Evolutionary conservation across 176 grass and related monocot species (phyloP).

Genomic region (Musa beccarii): DNA sequence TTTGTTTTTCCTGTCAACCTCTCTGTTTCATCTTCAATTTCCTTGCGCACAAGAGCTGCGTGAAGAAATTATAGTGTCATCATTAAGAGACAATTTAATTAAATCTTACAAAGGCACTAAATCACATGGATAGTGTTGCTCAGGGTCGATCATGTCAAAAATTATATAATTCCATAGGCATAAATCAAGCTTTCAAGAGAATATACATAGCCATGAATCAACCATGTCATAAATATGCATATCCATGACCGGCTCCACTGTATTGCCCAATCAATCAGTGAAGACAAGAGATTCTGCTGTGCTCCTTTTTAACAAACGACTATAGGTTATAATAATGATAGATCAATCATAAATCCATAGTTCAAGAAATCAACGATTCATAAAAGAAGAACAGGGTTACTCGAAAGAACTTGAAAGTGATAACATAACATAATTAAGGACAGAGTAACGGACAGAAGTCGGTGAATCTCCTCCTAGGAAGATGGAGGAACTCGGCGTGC

Average conservation of each 20-base stretch:
- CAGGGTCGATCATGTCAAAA: not conserved
- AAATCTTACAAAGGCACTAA: slow-evolving; percentile 5
- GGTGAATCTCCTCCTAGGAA: slow-evolving; percentile 47
- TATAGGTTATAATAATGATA: not conserved
- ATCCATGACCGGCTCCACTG: not conserved
- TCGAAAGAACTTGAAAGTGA: not conserved
- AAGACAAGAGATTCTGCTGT: not conserved
- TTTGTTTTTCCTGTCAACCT: slow-evolving; percentile 64
- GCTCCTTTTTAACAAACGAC: not conserved
- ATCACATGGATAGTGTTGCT: not conserved
- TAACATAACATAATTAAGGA: not conserved
- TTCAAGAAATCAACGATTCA: not conserved
- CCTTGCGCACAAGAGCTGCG: slow-evolving; percentile 61
- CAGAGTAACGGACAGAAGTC: slow-evolving; percentile 42
- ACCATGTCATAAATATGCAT: not conserved
- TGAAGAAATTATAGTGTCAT: not conserved
- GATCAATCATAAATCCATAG: not conserved
- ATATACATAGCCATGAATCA: not conserved
- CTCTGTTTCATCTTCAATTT: slow-evolving; percentile 76
- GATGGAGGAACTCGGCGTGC: slow-evolving; percentile 61
- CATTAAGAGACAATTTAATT: not conserved
- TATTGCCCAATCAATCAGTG: not conserved
- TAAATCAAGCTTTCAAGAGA: not conserved
- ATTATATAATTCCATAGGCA: not conserved
- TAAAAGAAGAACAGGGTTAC: not conserved